Percentiles rank a stretch among this genome's conserved stretches.
These are phyloP conservation scores for Solanum piurae DNA, from an alignment of 257 asterid species.

Conservation along the genomic window DNA sequence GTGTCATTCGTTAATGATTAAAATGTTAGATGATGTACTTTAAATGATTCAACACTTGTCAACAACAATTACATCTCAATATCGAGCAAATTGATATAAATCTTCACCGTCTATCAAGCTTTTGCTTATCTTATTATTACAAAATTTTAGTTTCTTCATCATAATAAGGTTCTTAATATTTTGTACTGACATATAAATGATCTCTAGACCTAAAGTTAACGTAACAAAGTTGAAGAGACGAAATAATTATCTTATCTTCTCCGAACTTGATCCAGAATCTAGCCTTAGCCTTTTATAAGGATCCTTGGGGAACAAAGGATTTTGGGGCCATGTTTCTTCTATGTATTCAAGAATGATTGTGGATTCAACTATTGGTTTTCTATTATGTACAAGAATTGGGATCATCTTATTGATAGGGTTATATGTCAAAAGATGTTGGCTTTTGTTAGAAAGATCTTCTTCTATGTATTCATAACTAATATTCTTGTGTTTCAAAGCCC, in stretches of 20 bases:
- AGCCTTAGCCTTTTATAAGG: constrained; percentile 4
- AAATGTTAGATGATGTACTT: no score
- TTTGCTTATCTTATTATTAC: no score
- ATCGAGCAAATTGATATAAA: no score
- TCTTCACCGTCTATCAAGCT: no score
- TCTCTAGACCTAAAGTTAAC: background rate
- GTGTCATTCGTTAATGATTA: no score
- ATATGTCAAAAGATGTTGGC: constrained; percentile 4
- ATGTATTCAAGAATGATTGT: constrained; percentile 21
- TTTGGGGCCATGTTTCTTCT: constrained; percentile 17
- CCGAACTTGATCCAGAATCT: constrained; percentile 18
- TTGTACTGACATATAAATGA: no score
- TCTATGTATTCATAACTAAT: constrained; percentile 13
- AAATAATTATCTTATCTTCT: constrained; percentile 1
- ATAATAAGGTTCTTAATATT: no score
- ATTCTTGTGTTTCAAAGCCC: constrained; percentile 17
- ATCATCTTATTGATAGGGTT: constrained; percentile 18
- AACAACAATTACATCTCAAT: no score
- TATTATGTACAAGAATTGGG: constrained; percentile 16
- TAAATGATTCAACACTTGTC: no score
- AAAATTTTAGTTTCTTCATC: no score
- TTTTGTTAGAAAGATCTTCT: constrained; percentile 17
- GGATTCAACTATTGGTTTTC: constrained; percentile 18
- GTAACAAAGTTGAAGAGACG: background rate
- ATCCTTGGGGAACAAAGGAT: constrained; percentile 11